Evolutionary conservation across 768 basidiomycete species (phyloP), one percentile per base, ranked within the genome.

Genomic region (Coprinellus micaceus): DNA sequence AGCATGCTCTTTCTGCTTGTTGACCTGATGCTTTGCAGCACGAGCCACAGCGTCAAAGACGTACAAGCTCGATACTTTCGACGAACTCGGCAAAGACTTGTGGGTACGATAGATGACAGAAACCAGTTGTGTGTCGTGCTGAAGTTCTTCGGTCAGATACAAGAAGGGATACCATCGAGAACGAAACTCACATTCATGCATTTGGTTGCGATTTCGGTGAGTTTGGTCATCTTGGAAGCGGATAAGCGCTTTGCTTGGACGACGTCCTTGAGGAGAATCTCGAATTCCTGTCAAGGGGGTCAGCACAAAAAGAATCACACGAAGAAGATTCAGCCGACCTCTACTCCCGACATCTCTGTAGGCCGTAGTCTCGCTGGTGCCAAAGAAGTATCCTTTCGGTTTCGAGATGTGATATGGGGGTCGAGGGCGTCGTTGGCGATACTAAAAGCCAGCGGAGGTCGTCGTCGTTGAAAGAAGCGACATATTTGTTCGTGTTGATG

Each of bases 1-100:
- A 61, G 80, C 80, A 64, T 89, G 90, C 63, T 88, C 83, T 51
- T 78, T 76, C 52, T 82, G 80, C 69, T 94, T 94, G 64, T 75
- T 84, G 44, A 77, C 83, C 46, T 84, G 78, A 57, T 77, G 76
- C 57, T 85, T 80, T 19, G 93, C 92, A 17, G 88, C 94, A 56
- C 96, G 86, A 41, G 92, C 83, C 58, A 99, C 79, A 19, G 95
- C 91, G 73, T 99, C 95, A 67, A 99, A 91, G 39, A 88, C 85
- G 71, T 98, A 99, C 49, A 99, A 78, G 72, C 93, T 94, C 37
- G 83, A 85, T 57, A 95, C 82, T 68, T 98, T 96, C 60, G 80
- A 77, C 11, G 79, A 63, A 15, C 82, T 70, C 3, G 84, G 73
- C 33, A 96, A 77, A 9, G 85, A 81, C 70, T 89, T 92, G 75